Percentiles rank a stretch among this genome's conserved stretches.
These are phyloP conservation scores for Sarocladiaceae sp. DNA, from an alignment of 2,329 filamentous ascomycete genomes.

Conservation along the genomic window DNA sequence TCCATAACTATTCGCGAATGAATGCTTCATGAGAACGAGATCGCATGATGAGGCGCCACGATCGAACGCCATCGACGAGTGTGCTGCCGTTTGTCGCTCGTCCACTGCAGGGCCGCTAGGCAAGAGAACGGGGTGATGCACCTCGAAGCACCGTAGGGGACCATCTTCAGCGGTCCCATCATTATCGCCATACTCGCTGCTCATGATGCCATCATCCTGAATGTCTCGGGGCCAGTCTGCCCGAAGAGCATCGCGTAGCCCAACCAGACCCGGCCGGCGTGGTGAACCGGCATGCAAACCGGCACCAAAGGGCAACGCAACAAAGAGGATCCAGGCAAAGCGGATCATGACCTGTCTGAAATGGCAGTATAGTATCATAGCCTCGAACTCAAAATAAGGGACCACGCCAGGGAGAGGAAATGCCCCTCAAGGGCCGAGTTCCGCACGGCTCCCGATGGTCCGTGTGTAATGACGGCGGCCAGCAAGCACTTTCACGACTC, in stretches of 20 bases:
- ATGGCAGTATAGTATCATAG: background rate
- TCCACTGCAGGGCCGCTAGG: slow-evolving; percentile 29
- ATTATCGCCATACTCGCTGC: background rate
- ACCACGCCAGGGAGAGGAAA: background rate
- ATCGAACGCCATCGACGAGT: slow-evolving; percentile 6
- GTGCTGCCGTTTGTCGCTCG: slow-evolving; percentile 11
- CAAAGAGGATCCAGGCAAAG: background rate
- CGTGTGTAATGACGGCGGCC: background rate
- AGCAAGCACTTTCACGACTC: background rate
- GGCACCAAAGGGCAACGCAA: slow-evolving; percentile 1
- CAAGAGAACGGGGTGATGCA: slow-evolving; percentile 61
- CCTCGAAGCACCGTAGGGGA: slow-evolving; percentile 57
- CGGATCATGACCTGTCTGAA: slow-evolving; percentile 1
- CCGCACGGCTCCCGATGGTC: background rate
- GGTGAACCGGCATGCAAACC: background rate
- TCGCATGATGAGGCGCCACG: slow-evolving; percentile 32
- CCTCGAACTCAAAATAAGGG: background rate
- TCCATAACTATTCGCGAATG: slow-evolving; percentile 71
- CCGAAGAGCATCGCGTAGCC: slow-evolving; percentile 2
- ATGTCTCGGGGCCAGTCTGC: background rate
- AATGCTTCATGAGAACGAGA: slow-evolving; percentile 63
- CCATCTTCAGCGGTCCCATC: background rate
- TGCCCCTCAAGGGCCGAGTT: background rate
- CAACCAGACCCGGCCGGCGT: background rate
- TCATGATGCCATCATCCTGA: background rate